These are phyloP conservation scores for Aureobasidium melanogenum DNA, from an alignment of 2,329 filamentous ascomycete species.

Conservation along the genomic window DNA sequence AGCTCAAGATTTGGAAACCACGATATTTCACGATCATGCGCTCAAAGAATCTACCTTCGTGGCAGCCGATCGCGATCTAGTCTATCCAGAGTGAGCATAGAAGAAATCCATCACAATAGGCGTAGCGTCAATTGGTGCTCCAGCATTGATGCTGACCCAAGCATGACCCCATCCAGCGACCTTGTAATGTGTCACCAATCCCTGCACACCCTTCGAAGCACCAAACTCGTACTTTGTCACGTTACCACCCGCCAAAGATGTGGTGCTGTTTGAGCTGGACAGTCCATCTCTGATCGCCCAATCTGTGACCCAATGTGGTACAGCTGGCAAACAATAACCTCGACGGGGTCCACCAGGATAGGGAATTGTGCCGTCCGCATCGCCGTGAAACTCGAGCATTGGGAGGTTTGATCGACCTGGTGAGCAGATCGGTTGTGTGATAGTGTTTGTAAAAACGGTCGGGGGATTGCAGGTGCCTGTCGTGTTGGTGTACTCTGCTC, in stretches of 20 bases:
- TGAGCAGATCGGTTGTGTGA: conserved; percentile 16
- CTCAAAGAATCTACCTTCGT: too few relatives aligned
- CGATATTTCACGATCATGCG: too few relatives aligned
- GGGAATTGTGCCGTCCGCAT: conserved; percentile 29
- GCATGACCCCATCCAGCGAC: conserved; percentile 30
- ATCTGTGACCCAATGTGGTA: conserved; percentile 19
- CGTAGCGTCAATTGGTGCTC: conserved; percentile 19
- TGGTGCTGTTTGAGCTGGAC: conserved; percentile 22
- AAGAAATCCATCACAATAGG: conserved; percentile 24
- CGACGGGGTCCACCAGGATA: conserved; percentile 25
- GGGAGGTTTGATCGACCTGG: conserved; percentile 23
- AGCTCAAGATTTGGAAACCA: too few relatives aligned
- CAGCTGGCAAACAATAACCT: conserved; percentile 10
- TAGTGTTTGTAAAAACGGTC: conserved; percentile 19
- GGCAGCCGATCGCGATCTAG: too few relatives aligned
- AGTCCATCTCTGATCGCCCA: conserved; percentile 29
- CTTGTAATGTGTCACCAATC: conserved; percentile 31
- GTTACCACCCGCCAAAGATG: conserved; percentile 17
- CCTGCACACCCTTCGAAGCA: conserved; percentile 22
- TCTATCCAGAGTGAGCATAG: conserved; percentile 13
- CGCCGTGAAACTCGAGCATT: conserved; percentile 37
- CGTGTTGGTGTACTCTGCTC: conserved; percentile 33
- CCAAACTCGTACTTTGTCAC: conserved; percentile 23
- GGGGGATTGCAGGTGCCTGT: conserved; percentile 15
- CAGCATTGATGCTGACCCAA: conserved; percentile 28